Conservation (phyloP, 139 green algal species). For the Asterochloris sp. region DNA sequence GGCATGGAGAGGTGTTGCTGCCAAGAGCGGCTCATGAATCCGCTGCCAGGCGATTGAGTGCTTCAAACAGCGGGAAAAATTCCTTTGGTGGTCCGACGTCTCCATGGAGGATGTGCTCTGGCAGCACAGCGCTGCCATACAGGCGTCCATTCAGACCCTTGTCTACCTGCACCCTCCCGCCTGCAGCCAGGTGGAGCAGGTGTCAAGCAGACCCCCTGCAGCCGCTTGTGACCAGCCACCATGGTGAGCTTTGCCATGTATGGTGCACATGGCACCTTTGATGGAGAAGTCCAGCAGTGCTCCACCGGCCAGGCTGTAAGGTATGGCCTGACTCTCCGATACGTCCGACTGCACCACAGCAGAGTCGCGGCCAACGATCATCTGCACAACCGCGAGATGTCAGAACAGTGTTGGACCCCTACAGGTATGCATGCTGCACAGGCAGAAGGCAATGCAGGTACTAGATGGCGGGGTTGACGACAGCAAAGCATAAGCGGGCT, state of each 20-base stretch:
- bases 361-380: constrained; percentile 16
- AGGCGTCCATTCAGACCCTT: constrained; percentile 20
- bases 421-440: too few relatives aligned
- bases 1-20: too few relatives aligned
- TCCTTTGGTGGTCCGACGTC: constrained; percentile 24
- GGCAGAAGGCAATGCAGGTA: too few relatives aligned
- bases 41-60: background rate
- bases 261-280: constrained; percentile 2
- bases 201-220: background rate
- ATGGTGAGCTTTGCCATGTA: background rate
- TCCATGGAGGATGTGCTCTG: constrained; percentile 34
- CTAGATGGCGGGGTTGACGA: too few relatives aligned
- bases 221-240: background rate
- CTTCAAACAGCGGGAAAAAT: constrained; percentile 31
- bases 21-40: background rate
- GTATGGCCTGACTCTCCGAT: constrained; percentile 1
- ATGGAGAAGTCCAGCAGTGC: constrained; percentile 16
- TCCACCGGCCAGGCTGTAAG: constrained; percentile 19
- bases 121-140: constrained; percentile 21
- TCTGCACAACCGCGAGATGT: background rate
- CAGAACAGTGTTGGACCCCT: too few relatives aligned
- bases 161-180: constrained; percentile 21
- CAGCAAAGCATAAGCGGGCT: too few relatives aligned
- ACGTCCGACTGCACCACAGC: constrained; percentile 12
- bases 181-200: constrained; percentile 9